Base-by-base conservation (phyloP, 2,329 filamentous ascomycete species). In the Parasarocladium wereldwijsianum region DNA sequence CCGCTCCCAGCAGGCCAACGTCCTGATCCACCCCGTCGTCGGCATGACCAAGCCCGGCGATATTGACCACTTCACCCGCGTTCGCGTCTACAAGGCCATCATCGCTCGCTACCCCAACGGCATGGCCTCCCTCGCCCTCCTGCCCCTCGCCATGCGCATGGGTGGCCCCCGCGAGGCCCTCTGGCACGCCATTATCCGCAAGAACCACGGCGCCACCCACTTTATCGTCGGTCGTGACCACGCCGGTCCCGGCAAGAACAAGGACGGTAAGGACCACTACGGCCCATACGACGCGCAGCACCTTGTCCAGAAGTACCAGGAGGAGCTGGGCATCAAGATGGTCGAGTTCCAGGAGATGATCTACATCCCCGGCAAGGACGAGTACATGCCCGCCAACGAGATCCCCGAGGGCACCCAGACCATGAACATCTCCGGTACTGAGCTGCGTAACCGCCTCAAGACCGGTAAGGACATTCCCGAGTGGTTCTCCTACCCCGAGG, bases 281-380 rank as follows among this genome's bases (percentile, higher is more conserved):
- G 90, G 90, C 30, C 86, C 90, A 18, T 98, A 98, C 57, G 90
- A 98, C 49, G 90, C 90, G 9, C 90, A 98, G 66, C 70, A 87
- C 49, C 83, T 86, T 16, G 86, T 98, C 35, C 85, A 94, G 69
- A 84, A 93, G 66, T 93, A 94, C 73, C 78, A 76, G 51, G 75
- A 84, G 42, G 90, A 98, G 70, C 81, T 98, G 38, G 90, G 87
- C 47, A 98, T 98, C 51, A 84, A 94, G 64, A 90, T 98, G 50
- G 90, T 98, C 40, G 85, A 90, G 43, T 98, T 98, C 78, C 87
- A 96, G 66, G 85, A 92, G 74, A 93, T 98, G 78, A 96, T 92
- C 39, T 98, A 96, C 63, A 78, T 96, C 35, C 90, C 90, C 43
- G 90, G 96, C 60, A 77, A 74, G 51, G 90, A 98, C 57, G 90